A percentile compares a stretch with the other conserved stretches of the same genome.
Conservation (phyloP, 192 early-diverging fungal genomes). For the Phlyctochytrium arcticum region DNA sequence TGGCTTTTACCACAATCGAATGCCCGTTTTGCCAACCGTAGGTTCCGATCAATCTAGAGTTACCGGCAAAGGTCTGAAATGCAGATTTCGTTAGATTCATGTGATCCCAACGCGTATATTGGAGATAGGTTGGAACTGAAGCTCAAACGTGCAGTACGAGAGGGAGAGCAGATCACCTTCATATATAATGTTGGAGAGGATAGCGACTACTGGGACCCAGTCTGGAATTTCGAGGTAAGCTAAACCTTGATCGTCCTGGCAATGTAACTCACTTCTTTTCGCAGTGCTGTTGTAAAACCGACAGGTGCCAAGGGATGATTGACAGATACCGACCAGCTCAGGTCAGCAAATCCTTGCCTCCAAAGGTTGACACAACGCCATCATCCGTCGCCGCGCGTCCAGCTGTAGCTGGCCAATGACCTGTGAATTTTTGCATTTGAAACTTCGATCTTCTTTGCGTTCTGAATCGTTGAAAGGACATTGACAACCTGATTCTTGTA, state of each 20-base stretch:
- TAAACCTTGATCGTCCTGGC: neutral
- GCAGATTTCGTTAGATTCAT: conserved; percentile 26
- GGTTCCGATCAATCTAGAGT: neutral
- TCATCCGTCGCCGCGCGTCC: no score
- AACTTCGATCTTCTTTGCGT: no score
- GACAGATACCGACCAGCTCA: conserved; percentile 16
- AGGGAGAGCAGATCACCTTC: conserved; percentile 37
- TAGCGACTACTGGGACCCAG: conserved; percentile 28
- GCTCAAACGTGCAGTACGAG: conserved; percentile 6
- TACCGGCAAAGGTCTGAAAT: neutral
- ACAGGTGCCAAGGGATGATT: conserved; percentile 15
- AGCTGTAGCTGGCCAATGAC: no score
- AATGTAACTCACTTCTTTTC: neutral
- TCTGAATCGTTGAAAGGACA: no score
- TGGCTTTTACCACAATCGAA: conserved; percentile 36
- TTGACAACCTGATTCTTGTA: no score
- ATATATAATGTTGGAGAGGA: conserved; percentile 30
- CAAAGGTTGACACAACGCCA: no score
- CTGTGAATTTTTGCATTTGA: no score
- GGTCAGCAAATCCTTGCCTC: neutral
- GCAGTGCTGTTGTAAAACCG: conserved; percentile 15
- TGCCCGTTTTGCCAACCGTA: conserved; percentile 36
- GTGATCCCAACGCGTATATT: conserved; percentile 32
- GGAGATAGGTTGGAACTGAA: conserved; percentile 16
- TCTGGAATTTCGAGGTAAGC: conserved; percentile 35